Base-by-base conservation (phyloP, 2,329 filamentous ascomycete genomes). In the Gliomastix tumulicola region DNA sequence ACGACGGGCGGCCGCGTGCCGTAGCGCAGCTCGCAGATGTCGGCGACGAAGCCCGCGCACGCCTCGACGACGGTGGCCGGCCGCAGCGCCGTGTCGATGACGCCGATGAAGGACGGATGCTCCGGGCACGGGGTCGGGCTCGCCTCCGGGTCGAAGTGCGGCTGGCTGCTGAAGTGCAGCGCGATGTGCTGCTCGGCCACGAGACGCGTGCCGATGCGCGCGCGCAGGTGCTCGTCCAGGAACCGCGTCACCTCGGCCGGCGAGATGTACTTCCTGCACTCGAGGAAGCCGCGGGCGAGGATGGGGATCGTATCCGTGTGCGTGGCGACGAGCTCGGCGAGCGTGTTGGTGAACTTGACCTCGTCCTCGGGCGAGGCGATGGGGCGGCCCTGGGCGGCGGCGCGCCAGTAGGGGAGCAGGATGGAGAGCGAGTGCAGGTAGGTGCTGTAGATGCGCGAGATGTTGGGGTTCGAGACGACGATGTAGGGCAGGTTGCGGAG, bases 121-220 rank as follows among this genome's bases (percentile, higher is more conserved):
- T 72, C 68, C 2, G 68, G 64, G 22, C 66, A 72, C 5, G 66
- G 67, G 3, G 69, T 71, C 4, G 69, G 69, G 41, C 65, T 63
- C 30, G 66, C 63, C 20, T 61, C 53, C 2, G 71, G 68, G 43
- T 82, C 74, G 39, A 76, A 74, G 51, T 90, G 82, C 12, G 87
- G 84, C 44, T 86, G 82, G 40, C 65, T 70, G 53, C 69, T 74
- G 47, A 76, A 74, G 56, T 97, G 92, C 32, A 97, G 69, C 12
- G 90, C 90, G 46, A 98, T 86, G 60, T 98, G 92, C 62, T 98
- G 92, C 64, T 98, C 92, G 5, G 89, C 92, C 37, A 98, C 88
- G 46, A 98, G 69, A 13, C 92, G 75, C 3, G 92, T 98, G 46
- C 92, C 92, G 48, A 98, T 98, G 39, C 92, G 76, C 5, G 92